Evolutionary conservation across 768 basidiomycete genomes (phyloP), one percentile per base, ranked within the genome.

Genomic region (Kwoniella sp.): DNA sequence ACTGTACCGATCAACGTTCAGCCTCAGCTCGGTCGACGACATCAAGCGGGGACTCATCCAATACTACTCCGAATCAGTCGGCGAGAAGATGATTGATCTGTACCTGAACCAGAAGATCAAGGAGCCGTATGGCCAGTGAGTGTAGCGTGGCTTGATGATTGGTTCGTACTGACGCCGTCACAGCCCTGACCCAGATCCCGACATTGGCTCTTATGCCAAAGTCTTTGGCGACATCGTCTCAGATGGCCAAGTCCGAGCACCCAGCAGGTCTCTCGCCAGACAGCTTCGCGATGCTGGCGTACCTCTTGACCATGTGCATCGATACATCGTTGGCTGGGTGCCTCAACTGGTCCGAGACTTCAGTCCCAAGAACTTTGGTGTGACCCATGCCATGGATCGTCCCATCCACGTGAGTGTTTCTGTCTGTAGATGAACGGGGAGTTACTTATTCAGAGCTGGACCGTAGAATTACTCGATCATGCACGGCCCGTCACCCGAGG

Each of bases 241-340:
- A 3, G 66, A 67, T 54, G 66, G 66, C n/a, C 66, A 67, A 41
- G 66, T 67, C 13, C 23, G 60, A 52, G 61, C 60, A 4, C 66
- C 66, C 28, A 63, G 60, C 38, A 47, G 66, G 37, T 55, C 48
- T 3, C 55, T 67, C 13, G 61, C 54, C 1, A 50, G 60, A 22
- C 47, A 51, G 31, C 23, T 67, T 26, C n/a, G 52, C 26, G 56
- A 63, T 47, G 38, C 55, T 29, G 66, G 61, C n/a, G 61, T 67
- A 12, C 61, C 54, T 8, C 26, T 67, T 13, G 57, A 63, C 23
- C 55, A 52, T 13, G 56, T 67, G 2, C 55, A 57, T 30, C 38
- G 66, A 26, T 67, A 67, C 55, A 56, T 63, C 5, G 37, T 67
- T 13, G 60, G 47, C 34, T 67, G 66, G 66, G 37, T 54, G 22